Evolutionary conservation across 2,329 filamentous ascomycete species (phyloP).

Genomic region (Sclerotinia nivalis): DNA sequence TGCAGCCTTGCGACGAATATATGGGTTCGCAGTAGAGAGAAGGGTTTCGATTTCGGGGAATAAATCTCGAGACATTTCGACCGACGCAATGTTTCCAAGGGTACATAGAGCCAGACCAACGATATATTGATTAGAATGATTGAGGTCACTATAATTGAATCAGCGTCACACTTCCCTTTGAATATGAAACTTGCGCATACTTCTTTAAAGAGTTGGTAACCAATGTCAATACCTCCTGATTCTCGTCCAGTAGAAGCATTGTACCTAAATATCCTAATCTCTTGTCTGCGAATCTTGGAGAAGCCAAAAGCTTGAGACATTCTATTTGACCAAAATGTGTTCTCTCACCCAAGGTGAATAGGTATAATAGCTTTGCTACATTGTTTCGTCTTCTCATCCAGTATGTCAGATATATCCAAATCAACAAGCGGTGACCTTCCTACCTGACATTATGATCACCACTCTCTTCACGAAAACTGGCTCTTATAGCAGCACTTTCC

Average conservation of each 20-base stretch:
- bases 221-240: constrained; percentile 94
- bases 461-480: constrained; percentile 97
- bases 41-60: constrained; percentile 95
- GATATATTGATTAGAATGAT: constrained; percentile 97
- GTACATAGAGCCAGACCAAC: constrained; percentile 95
- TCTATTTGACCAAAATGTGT: constrained; percentile 99
- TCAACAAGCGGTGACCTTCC: constrained; percentile 38
- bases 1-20: constrained; percentile 94
- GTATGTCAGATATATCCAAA: constrained; percentile 15
- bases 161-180: background rate
- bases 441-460: constrained; percentile 88
- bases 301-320: constrained; percentile 95
- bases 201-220: constrained; percentile 98
- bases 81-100: constrained; percentile 93
- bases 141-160: constrained; percentile 69
- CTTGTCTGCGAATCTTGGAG: constrained; percentile 96
- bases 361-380: constrained; percentile 95
- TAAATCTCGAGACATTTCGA: constrained; percentile 97
- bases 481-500: constrained; percentile 95
- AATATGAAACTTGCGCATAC: constrained; percentile 49
- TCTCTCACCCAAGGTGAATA: constrained; percentile 94
- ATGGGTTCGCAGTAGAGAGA: constrained; percentile 92
- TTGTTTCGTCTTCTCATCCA: constrained; percentile 78
- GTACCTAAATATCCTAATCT: constrained; percentile 93
- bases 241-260: constrained; percentile 94